A percentile compares a stretch with the other conserved stretches of the same genome.
phyloP scores from a whole-genome alignment of 2,329 filamentous ascomycete species.

The Zasmidium angulare region DNA sequence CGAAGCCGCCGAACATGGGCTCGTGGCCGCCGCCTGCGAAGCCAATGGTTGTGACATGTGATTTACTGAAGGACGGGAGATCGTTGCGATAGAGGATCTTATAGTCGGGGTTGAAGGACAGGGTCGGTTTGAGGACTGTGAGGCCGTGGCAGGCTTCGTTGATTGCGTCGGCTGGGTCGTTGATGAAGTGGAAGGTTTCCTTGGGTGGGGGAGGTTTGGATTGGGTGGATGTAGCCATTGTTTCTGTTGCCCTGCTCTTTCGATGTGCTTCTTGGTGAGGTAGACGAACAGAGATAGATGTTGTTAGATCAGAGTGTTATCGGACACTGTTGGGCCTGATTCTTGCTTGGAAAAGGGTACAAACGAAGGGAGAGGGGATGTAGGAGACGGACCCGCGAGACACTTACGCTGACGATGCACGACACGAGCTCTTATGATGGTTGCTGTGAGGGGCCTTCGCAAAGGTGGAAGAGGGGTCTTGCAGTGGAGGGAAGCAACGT shows the following conservation, averaged over 20 bases:
- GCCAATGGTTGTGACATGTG: constrained; percentile 38
- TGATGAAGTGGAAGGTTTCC: constrained; percentile 41
- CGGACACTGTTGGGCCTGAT: background rate
- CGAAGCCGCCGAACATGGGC: constrained; percentile 64
- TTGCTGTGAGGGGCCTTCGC: constrained; percentile 8
- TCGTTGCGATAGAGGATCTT: constrained; percentile 39
- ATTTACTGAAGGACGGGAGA: constrained; percentile 29
- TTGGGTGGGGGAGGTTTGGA: constrained; percentile 24
- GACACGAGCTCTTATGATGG: constrained; percentile 5
- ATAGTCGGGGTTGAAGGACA: constrained; percentile 37
- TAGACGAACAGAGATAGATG: background rate
- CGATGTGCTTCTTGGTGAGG: too few species aligned
- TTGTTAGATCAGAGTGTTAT: background rate
- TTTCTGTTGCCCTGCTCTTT: background rate
- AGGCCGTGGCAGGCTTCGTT: constrained; percentile 38
- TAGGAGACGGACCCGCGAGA: background rate
- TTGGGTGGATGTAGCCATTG: constrained; percentile 26
- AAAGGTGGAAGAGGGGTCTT: constrained; percentile 4
- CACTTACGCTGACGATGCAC: background rate
- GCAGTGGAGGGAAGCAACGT: too few species aligned
- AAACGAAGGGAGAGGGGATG: background rate
- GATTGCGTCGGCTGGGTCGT: constrained; percentile 35
- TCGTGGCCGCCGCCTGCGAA: constrained; percentile 47
- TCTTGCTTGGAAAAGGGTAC: background rate
- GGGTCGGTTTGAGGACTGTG: constrained; percentile 34